Conservation (phyloP, 805 yeast genomes). For the Candida ovalis region DNA sequence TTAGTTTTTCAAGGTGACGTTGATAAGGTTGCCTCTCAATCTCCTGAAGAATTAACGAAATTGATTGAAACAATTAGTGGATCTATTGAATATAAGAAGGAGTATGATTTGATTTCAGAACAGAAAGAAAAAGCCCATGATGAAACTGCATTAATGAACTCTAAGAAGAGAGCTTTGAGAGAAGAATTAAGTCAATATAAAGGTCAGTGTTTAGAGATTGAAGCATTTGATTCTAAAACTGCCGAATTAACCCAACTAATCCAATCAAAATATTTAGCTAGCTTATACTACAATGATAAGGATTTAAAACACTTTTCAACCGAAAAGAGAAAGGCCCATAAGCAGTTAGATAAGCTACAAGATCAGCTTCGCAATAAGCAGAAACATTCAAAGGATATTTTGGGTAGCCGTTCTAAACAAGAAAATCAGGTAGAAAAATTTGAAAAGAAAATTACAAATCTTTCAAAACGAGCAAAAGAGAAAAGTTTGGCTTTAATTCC, state of each 20-base stretch:
- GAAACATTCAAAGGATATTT: slow-evolving; percentile 22
- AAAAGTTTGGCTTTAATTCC: slow-evolving; percentile 56
- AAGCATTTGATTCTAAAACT: slow-evolving; percentile 54
- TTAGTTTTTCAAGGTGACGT: slow-evolving; percentile 97
- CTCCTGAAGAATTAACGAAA: slow-evolving; percentile 67
- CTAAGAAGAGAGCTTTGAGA: slow-evolving; percentile 64
- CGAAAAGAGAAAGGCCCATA: slow-evolving; percentile 37
- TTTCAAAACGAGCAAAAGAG: slow-evolving; percentile 35
- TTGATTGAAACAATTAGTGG: slow-evolving; percentile 84
- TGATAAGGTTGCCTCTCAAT: slow-evolving; percentile 86
- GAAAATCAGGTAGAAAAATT: slow-evolving; percentile 39
- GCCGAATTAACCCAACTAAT: slow-evolving; percentile 44
- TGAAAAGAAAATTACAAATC: slow-evolving; percentile 33
- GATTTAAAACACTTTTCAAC: slow-evolving; percentile 33
- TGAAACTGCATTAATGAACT: slow-evolving; percentile 56
- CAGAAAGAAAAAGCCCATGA: slow-evolving; percentile 65
- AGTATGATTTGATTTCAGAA: slow-evolving; percentile 62
- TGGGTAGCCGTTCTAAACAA: slow-evolving; percentile 44
- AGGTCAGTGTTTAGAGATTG: slow-evolving; percentile 71
- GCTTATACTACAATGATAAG: slow-evolving; percentile 57
- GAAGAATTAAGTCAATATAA: slow-evolving; percentile 75
- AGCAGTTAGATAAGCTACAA: not conserved
- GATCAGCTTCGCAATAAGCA: slow-evolving; percentile 15
- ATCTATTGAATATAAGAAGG: slow-evolving; percentile 59
- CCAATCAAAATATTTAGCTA: slow-evolving; percentile 54